These are phyloP conservation scores for Monilinia fructigena DNA, from an alignment of 2,329 filamentous ascomycete species.

Conservation along the genomic window DNA sequence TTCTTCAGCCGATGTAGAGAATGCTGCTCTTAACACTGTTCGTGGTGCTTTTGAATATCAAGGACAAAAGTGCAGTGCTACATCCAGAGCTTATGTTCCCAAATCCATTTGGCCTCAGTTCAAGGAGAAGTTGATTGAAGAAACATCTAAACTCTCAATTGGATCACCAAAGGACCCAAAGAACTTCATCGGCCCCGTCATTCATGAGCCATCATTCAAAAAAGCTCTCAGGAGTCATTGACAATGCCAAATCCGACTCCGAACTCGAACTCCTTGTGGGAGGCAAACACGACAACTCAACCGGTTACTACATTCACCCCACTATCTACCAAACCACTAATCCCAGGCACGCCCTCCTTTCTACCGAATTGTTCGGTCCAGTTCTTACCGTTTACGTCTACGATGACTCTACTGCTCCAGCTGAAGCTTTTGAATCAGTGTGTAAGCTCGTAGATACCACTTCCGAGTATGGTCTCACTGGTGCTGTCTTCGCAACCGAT, in stretches of 20 bases:
- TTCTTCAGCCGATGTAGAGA: conserved; percentile 70
- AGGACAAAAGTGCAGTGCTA: conserved; percentile 88
- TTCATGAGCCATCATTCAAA: conserved; percentile 77
- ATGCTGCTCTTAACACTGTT: conserved; percentile 77
- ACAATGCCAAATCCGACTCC: conserved; percentile 72
- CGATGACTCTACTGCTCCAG: conserved; percentile 58
- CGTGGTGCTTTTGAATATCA: conserved; percentile 88
- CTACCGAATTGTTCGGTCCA: conserved; percentile 79
- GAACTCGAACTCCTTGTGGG: conserved; percentile 72
- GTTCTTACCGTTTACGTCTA: conserved; percentile 74
- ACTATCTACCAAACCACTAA: conserved; percentile 77
- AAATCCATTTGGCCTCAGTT: conserved; percentile 72
- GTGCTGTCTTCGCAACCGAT: conserved; percentile 71
- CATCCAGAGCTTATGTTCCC: conserved; percentile 75
- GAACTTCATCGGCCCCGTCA: conserved; percentile 89
- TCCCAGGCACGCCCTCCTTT: conserved; percentile 71
- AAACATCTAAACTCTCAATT: conserved; percentile 68
- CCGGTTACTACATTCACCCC: conserved; percentile 81
- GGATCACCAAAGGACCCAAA: conserved; percentile 65
- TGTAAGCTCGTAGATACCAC: conserved; percentile 68
- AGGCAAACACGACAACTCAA: conserved; percentile 72
- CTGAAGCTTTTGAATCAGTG: conserved; percentile 55
- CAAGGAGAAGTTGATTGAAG: conserved; percentile 61
- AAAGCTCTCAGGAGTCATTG: conserved; percentile 74
- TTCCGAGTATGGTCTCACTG: conserved; percentile 75